phyloP scores from a whole-genome alignment of 192 early-diverging fungal species.

The Coemansia sp. region DNA sequence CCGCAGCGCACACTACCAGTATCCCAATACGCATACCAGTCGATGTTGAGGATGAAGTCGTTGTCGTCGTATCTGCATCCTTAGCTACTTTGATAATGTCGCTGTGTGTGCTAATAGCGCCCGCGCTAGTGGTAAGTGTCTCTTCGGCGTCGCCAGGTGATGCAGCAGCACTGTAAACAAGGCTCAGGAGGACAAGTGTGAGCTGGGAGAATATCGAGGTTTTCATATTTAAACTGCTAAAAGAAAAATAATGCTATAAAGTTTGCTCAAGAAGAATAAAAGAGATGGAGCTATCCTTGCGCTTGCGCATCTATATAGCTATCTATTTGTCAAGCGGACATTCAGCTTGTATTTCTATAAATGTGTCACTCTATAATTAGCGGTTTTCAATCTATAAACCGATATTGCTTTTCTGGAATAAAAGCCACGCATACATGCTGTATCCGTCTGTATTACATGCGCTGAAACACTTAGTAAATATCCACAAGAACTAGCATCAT shows the following conservation, averaged over 20 bases:
- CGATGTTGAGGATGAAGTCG: background rate
- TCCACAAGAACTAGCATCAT: no score
- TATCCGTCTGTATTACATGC: no score
- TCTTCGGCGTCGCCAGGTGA: background rate
- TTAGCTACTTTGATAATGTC: background rate
- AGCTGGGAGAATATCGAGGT: background rate
- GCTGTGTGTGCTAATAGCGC: background rate
- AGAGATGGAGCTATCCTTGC: no score
- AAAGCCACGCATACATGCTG: no score
- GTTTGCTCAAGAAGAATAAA: background rate
- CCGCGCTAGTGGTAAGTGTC: background rate
- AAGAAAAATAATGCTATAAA: background rate
- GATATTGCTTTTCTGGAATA: no score
- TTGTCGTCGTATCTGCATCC: background rate
- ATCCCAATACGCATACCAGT: background rate
- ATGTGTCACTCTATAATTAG: no score
- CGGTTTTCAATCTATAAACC: no score
- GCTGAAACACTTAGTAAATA: no score
- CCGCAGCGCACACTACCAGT: background rate
- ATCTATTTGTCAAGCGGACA: no score
- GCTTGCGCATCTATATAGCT: no score
- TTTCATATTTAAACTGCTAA: background rate
- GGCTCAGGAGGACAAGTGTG: background rate
- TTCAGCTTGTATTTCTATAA: no score
- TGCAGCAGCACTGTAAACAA: background rate